Percentiles rank a stretch among this genome's conserved stretches.
These are phyloP conservation scores for Pistacia integerrima DNA, from an alignment of 345 rosid species.

Conservation along the genomic window DNA sequence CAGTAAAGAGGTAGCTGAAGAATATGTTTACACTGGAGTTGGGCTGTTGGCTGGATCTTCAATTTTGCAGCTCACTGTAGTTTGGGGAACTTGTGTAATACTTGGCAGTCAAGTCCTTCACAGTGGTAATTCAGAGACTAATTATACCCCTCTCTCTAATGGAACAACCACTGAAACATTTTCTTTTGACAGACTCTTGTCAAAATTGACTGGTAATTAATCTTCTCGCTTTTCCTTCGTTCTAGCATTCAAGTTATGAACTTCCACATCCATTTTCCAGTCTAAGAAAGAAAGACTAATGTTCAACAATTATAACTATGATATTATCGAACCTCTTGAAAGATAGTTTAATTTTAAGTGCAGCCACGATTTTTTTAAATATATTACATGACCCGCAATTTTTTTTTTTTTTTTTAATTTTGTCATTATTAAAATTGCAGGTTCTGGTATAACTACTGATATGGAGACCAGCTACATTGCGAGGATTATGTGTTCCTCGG, in stretches of 20 bases:
- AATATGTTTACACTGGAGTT: constrained; percentile 43
- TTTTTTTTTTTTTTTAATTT: too few relatives aligned
- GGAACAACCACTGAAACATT: neutral
- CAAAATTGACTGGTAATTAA: constrained; percentile 12
- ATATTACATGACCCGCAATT: too few relatives aligned
- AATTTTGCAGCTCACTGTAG: constrained; percentile 43
- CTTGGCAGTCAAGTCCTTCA: constrained; percentile 29
- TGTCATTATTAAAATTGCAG: constrained; percentile 20
- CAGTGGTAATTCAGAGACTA: neutral
- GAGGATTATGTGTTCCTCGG: constrained; percentile 43
- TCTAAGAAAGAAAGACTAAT: neutral
- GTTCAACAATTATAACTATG: too few relatives aligned
- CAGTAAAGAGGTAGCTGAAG: constrained; percentile 40
- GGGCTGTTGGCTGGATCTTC: constrained; percentile 54
- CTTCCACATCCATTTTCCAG: neutral
- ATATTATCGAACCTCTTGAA: too few relatives aligned
- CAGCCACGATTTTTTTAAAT: too few relatives aligned
- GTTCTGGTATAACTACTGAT: constrained; percentile 39
- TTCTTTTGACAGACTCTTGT: neutral
- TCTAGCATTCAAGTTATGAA: neutral
- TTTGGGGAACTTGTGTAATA: constrained; percentile 51
- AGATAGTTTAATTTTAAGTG: too few relatives aligned
- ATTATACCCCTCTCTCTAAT: neutral
- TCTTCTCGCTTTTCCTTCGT: neutral
- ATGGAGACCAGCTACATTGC: constrained; percentile 46